Percentiles rank a stretch among this genome's conserved stretches.
Conservation (phyloP, 192 early-diverging fungal species). For the Endogone sp. region DNA sequence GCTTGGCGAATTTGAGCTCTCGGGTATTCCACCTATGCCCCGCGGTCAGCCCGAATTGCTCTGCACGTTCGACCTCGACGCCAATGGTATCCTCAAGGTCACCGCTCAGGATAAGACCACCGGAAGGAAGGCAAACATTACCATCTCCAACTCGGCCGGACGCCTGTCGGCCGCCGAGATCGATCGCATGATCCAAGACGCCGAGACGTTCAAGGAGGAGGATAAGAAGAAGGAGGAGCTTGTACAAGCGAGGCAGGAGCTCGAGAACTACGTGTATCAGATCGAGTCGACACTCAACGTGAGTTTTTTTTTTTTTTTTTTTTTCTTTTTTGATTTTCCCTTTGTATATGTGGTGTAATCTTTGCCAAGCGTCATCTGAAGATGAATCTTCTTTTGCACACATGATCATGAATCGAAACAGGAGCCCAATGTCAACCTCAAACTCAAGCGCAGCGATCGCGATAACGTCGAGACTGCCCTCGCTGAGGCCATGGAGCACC, state of each 20-base stretch:
- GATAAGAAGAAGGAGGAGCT: slow-evolving; percentile 70
- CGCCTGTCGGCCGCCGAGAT: slow-evolving; percentile 89
- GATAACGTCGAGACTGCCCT: slow-evolving; percentile 71
- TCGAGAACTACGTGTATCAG: slow-evolving; percentile 74
- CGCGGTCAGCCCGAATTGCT: slow-evolving; percentile 76
- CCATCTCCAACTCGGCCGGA: slow-evolving; percentile 93
- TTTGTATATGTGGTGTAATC: no score
- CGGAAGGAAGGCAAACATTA: slow-evolving; percentile 86
- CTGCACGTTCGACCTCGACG: slow-evolving; percentile 82
- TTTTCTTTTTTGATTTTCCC: no score
- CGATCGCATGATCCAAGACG: slow-evolving; percentile 89
- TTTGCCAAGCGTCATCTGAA: no score
- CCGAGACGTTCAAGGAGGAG: slow-evolving; percentile 82
- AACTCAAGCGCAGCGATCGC: slow-evolving; percentile 69
- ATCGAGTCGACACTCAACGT: slow-evolving; percentile 32
- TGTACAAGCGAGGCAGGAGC: slow-evolving; percentile 78
- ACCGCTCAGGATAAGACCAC: slow-evolving; percentile 90
- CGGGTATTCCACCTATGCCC: slow-evolving; percentile 75
- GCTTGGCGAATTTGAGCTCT: slow-evolving; percentile 80
- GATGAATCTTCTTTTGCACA: no score
- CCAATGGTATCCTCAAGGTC: slow-evolving; percentile 88
- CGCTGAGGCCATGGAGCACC: slow-evolving; percentile 69
- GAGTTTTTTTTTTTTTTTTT: neutral
- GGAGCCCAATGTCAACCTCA: slow-evolving; percentile 70
- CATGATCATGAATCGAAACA: no score